Conservation (phyloP, 1,284 basidiomycete genomes). For the Paramarasmius palmivorus region DNA sequence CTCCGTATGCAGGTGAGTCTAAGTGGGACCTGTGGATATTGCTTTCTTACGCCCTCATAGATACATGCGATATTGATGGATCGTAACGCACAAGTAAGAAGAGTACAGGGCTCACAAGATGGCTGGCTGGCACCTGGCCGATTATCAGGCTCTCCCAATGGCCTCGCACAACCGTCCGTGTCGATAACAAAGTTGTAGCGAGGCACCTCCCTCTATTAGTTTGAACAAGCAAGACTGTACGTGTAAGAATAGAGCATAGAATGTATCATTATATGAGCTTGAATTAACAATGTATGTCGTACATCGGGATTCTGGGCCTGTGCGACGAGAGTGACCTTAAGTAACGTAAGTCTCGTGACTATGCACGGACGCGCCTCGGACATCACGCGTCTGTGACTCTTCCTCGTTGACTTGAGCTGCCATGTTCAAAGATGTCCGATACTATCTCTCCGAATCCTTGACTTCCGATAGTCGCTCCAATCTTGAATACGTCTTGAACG, state of each 20-base stretch:
- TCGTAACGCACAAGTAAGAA: slow-evolving; percentile 53
- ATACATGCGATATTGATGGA: slow-evolving; percentile 70
- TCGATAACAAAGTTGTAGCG: slow-evolving; percentile 13
- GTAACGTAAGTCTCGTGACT: too few relatives aligned
- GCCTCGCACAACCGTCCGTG: background rate
- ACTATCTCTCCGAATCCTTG: slow-evolving; percentile 33
- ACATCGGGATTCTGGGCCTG: too few relatives aligned
- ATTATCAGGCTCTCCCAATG: background rate
- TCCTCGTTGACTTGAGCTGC: background rate
- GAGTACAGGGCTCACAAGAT: slow-evolving; percentile 7
- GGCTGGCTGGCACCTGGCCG: background rate
- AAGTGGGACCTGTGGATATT: background rate
- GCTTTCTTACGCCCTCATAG: slow-evolving; percentile 27
- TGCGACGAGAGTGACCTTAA: too few relatives aligned
- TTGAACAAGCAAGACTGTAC: too few relatives aligned
- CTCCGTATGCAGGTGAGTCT: slow-evolving; percentile 74
- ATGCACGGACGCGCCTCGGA: background rate
- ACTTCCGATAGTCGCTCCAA: slow-evolving; percentile 27
- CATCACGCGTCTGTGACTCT: background rate
- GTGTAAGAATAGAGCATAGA: too few relatives aligned
- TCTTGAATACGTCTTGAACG: slow-evolving; percentile 33
- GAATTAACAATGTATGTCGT: too few relatives aligned
- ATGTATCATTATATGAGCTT: too few relatives aligned
- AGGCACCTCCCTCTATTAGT: background rate
- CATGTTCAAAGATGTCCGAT: slow-evolving; percentile 32